Evolutionary conservation across 352 stramenopile genomes (phyloP), one percentile per base, ranked within the genome.

Genomic region (Phytophthora crassamura): DNA sequence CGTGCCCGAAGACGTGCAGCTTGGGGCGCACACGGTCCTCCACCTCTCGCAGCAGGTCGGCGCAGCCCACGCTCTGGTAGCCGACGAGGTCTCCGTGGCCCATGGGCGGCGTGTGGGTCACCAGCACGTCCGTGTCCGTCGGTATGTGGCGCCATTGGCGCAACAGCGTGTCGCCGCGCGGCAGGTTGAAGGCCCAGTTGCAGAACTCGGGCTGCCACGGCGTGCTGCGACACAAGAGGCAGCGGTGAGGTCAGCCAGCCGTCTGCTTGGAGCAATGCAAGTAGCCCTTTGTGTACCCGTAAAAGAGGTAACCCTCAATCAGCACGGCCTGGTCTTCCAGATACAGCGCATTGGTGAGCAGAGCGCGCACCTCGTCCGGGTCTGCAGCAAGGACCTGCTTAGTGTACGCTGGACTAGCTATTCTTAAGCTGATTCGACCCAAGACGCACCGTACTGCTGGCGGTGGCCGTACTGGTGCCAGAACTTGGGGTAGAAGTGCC

Each of bases 1-100:
- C 91, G 54, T 98, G 92, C 2, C 92, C 92, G 72, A 97, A 98
- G 9, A 98, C 82, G 62, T 97, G 85, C 45, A 95, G 72, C 36
- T 79, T 74, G 14, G 90, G 90, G 38, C 72, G 74, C 47, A 97
- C 76, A 18, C 87, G 69, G 4, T 64, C 56, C 47, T 91, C 77
- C 36, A 98, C 78, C 49, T 95, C 74, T 4, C 51, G 33, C 25
- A 95, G 46, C 15, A 98, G 62, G 56, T 96, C 85, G 10, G 77
- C 75, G 59, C 88, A 95, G 28, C 92, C 92, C 25, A 91, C 87
- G 41, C 70, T 67, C 36, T 82, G 53, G 16, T 77, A 71, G 1
- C 72, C 70, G 32, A 89, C 77, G 4, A 77, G 59, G 67, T 98
- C 92, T 32, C 82, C 80, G 36, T 89, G 82, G 0, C 90, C 90